phyloP scores from a whole-genome alignment of 805 yeast species.

The Priceomyces carsonii region DNA sequence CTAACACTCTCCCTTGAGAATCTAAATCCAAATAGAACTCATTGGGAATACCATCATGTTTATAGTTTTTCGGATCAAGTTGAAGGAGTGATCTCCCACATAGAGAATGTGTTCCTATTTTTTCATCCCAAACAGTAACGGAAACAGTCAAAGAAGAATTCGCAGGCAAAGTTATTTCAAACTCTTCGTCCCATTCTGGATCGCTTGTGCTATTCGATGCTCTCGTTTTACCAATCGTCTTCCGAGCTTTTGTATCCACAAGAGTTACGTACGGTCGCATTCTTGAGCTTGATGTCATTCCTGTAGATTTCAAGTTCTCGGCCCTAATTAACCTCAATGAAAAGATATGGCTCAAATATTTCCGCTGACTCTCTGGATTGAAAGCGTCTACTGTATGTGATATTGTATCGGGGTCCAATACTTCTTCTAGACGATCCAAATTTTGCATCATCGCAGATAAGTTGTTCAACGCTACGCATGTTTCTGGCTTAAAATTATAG shows the following conservation, averaged over 20 bases:
- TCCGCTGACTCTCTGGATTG: constrained; percentile 31
- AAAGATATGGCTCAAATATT: constrained; percentile 53
- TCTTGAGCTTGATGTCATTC: constrained; percentile 25
- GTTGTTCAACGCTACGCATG: constrained; percentile 79
- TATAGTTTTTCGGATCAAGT: constrained; percentile 61
- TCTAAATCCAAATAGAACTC: constrained; percentile 60
- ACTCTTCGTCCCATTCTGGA: constrained; percentile 89
- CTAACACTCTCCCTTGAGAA: constrained; percentile 64
- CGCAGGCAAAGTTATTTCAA: constrained; percentile 52
- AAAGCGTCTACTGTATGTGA: constrained; percentile 39
- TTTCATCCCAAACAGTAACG: constrained; percentile 72
- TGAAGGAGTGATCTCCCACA: constrained; percentile 65
- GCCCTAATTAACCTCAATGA: constrained; percentile 65
- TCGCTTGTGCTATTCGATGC: constrained; percentile 57
- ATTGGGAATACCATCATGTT: constrained; percentile 68
- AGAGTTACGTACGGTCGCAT: constrained; percentile 66
- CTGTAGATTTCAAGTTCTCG: constrained; percentile 53
- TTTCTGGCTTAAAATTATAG: constrained; percentile 55
- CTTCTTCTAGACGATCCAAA: constrained; percentile 52
- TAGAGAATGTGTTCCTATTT: constrained; percentile 54
- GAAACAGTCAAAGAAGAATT: constrained; percentile 48
- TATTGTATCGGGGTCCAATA: constrained; percentile 58
- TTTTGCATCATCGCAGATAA: constrained; percentile 52
- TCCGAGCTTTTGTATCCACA: constrained; percentile 53
- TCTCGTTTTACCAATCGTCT: constrained; percentile 68